Evolutionary conservation across 2,329 filamentous ascomycete genomes (phyloP).

Genomic region (Alternaria brassicae): DNA sequence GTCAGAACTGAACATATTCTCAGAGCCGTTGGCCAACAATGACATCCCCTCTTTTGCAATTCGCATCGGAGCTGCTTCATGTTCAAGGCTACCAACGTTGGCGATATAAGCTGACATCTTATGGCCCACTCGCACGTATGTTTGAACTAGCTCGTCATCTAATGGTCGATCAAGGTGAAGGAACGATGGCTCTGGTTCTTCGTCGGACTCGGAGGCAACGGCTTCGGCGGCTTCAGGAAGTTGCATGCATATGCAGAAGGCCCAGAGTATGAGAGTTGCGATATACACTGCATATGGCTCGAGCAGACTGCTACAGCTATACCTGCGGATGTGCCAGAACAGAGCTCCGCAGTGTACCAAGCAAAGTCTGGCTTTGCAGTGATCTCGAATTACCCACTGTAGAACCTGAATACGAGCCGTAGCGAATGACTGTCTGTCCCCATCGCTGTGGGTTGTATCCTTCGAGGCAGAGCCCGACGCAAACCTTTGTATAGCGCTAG

Average conservation of each 20-base stretch:
- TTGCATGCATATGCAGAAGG: conserved; percentile 48
- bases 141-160: conserved; percentile 61
- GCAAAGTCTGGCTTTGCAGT: conserved; percentile 65
- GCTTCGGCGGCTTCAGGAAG: conserved; percentile 15
- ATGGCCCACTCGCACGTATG: conserved; percentile 60
- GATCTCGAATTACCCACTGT: conserved; percentile 60
- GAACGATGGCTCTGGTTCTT: conserved; percentile 49
- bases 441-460: conserved; percentile 12
- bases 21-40: conserved; percentile 1
- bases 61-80: conserved; percentile 9
- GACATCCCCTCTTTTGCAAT: conserved; percentile 16
- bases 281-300: conserved; percentile 57
- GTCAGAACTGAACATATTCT: too few relatives aligned
- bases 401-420: conserved; percentile 44
- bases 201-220: conserved; percentile 6
- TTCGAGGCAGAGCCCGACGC: conserved; percentile 35
- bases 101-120: conserved; percentile 60
- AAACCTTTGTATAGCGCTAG: conserved; percentile 55
- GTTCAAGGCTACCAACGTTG: conserved; percentile 61
- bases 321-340: conserved; percentile 62
- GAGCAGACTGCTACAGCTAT: conserved; percentile 56
- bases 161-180: conserved; percentile 63
- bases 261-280: conserved; percentile 58
- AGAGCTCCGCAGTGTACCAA: conserved; percentile 61
- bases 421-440: not conserved